phyloP scores from a whole-genome alignment of 169 alveolate genomes.

The Amoebophrya sp. region DNA sequence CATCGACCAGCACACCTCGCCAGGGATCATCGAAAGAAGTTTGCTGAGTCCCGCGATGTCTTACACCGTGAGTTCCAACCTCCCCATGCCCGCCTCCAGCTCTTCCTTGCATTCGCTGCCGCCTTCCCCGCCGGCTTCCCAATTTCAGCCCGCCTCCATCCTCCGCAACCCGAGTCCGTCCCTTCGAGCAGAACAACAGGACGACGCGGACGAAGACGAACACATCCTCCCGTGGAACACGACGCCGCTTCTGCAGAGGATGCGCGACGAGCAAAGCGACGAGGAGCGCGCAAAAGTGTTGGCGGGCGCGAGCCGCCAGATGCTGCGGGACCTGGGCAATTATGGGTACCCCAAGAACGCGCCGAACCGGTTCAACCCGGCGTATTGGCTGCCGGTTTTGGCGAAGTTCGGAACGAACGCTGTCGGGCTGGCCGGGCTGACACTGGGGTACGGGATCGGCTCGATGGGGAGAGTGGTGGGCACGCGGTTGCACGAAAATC shows the following conservation, averaged over 20 bases:
- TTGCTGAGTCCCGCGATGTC: too few species aligned
- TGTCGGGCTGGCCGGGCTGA: not conserved
- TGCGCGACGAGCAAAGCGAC: not conserved
- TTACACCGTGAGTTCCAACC: too few species aligned
- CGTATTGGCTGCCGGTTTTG: not conserved
- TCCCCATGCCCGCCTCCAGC: too few species aligned
- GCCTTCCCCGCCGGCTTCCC: too few species aligned
- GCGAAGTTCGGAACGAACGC: not conserved
- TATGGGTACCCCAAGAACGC: not conserved
- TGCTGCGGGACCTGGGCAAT: not conserved
- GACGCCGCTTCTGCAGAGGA: not conserved
- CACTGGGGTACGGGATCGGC: not conserved
- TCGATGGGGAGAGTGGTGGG: not conserved
- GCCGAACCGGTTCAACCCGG: not conserved
- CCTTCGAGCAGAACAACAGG: too few species aligned
- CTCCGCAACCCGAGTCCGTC: too few species aligned
- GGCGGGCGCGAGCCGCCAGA: not conserved
- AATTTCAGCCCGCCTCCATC: too few species aligned
- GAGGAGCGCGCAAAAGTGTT: not conserved
- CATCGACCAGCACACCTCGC: too few species aligned
- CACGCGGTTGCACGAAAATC: not conserved
- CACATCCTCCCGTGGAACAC: constrained; percentile 1
- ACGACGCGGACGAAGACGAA: too few species aligned
- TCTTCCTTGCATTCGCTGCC: too few species aligned
- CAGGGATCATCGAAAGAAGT: too few species aligned